Evolutionary conservation across 2,329 filamentous ascomycete genomes (phyloP).

Genomic region (Stemphylium vesicarium): DNA sequence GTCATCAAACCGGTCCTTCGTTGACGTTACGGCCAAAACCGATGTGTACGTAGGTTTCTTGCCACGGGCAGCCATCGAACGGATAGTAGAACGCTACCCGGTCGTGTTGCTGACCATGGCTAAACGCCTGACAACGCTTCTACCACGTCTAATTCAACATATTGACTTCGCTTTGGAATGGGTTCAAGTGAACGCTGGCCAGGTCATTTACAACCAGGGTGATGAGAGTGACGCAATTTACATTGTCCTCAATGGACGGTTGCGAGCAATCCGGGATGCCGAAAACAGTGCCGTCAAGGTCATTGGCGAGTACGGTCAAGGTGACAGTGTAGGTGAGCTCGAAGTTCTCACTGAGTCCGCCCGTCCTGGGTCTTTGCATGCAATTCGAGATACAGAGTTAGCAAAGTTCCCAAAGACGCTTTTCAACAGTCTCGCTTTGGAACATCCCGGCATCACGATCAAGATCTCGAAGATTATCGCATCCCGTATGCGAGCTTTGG

Average conservation of each 20-base stretch:
- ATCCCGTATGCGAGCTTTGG: conserved; percentile 85
- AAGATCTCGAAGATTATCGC: conserved; percentile 99
- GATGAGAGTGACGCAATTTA: conserved; percentile 99
- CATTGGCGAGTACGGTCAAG: conserved; percentile 91
- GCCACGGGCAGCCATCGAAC: conserved; percentile 81
- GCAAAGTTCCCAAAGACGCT: conserved; percentile 95
- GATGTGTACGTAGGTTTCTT: conserved; percentile 98
- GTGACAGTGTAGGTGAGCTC: conserved; percentile 95
- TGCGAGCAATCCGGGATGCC: conserved; percentile 83
- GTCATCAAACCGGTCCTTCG: conserved; percentile 93
- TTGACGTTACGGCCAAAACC: conserved; percentile 95
- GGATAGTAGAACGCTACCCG: conserved; percentile 91
- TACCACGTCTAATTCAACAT: conserved; percentile 89
- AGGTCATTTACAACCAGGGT: conserved; percentile 90
- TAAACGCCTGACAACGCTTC: conserved; percentile 85
- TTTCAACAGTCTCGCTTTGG: conserved; percentile 96
- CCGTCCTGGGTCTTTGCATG: conserved; percentile 89
- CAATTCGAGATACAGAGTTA: conserved; percentile 94
- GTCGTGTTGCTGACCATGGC: conserved; percentile 95
- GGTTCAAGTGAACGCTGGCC: conserved; percentile 94
- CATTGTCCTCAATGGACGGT: conserved; percentile 90
- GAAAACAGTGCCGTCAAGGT: conserved; percentile 83
- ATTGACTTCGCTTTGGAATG: conserved; percentile 99
- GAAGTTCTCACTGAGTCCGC: conserved; percentile 95
- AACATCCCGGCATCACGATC: conserved; percentile 97